Percentiles rank a stretch among this genome's conserved stretches.
These are phyloP conservation scores for Claviceps pusilla DNA, from an alignment of 2,329 filamentous ascomycete species.

Conservation along the genomic window DNA sequence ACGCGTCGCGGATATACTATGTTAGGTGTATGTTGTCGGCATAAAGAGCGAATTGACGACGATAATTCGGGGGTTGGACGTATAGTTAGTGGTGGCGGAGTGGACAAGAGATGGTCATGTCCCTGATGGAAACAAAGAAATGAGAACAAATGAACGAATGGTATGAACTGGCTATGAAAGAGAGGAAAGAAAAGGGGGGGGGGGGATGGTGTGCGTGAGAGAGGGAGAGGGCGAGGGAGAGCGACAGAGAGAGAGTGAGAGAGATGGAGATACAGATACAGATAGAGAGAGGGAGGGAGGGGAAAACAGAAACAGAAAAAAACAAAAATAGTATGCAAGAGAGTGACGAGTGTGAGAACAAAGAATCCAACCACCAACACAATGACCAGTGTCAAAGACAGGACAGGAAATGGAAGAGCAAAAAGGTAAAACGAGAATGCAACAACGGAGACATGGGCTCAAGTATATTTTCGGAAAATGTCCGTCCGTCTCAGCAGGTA, in stretches of 20 bases:
- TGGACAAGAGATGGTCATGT: not conserved
- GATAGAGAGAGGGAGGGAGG: slow-evolving; percentile 1
- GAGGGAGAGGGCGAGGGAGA: slow-evolving; percentile 1
- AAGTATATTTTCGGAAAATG: not conserved
- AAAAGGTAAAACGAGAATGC: not conserved
- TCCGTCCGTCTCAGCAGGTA: not conserved
- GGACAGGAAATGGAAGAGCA: not conserved
- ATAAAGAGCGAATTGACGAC: slow-evolving; percentile 14
- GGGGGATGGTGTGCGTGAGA: not conserved
- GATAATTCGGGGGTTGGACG: not conserved
- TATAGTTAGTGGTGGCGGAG: not conserved
- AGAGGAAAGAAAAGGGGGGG: not conserved
- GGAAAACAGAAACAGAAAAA: not conserved
- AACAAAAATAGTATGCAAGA: not conserved
- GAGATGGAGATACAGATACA: not conserved
- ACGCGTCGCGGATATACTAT: not conserved
- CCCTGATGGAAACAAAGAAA: slow-evolving; percentile 2
- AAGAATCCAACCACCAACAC: not conserved
- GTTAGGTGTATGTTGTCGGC: slow-evolving; percentile 7
- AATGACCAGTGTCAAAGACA: not conserved
- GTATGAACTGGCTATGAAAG: not conserved
- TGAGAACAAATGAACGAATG: not conserved
- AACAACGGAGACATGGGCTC: not conserved
- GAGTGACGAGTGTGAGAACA: not conserved
- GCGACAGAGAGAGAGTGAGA: not conserved